Conservation (phyloP, 2,329 filamentous ascomycete species). For the Aureobasidium sp. region DNA sequence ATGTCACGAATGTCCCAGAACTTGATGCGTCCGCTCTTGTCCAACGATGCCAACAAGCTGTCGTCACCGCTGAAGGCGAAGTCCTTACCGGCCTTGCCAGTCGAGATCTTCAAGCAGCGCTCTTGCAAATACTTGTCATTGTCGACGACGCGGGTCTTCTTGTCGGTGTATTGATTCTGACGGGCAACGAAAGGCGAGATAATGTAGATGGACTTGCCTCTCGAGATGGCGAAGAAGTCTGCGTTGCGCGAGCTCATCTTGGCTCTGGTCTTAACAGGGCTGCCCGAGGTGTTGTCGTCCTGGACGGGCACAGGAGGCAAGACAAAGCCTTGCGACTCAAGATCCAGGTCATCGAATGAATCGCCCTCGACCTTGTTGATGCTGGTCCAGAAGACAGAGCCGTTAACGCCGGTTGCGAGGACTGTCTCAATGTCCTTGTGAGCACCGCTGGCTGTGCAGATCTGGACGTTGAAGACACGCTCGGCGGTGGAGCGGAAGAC, state of each 20-base stretch:
- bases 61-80: constrained; percentile 98
- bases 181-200: constrained; percentile 57
- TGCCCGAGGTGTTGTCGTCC: constrained; percentile 85
- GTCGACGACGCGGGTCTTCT: constrained; percentile 59
- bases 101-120: constrained; percentile 86
- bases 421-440: constrained; percentile 64
- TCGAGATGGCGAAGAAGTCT: constrained; percentile 89
- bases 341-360: constrained; percentile 66
- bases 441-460: constrained; percentile 62
- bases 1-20: constrained; percentile 95
- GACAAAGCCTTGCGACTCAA: constrained; percentile 80
- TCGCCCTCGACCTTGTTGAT: constrained; percentile 68
- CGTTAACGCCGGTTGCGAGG: constrained; percentile 87
- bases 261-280: constrained; percentile 90
- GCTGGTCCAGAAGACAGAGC: constrained; percentile 92
- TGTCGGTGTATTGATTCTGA: constrained; percentile 43
- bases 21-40: constrained; percentile 92
- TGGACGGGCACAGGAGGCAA: constrained; percentile 79
- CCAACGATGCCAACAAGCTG: constrained; percentile 84
- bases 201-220: constrained; percentile 93
- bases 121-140: constrained; percentile 82
- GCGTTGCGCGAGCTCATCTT: constrained; percentile 83
- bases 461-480: constrained; percentile 87
- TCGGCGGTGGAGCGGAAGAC: constrained; percentile 88
- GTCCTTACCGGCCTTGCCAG: constrained; percentile 95